Conservation (phyloP, 257 asterid genomes). For the Nicotiana tabacum region DNA sequence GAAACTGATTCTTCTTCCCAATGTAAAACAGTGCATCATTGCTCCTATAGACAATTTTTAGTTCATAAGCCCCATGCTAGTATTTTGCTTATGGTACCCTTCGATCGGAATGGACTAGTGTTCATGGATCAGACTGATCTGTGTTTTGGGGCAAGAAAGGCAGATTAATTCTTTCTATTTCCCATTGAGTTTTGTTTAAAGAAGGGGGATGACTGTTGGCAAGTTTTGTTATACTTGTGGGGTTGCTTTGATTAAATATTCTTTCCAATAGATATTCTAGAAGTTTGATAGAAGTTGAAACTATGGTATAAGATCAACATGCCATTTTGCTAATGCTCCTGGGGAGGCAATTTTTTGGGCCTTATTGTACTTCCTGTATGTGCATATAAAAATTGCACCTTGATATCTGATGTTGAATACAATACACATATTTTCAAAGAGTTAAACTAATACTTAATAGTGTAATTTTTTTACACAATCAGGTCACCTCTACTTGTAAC, state of each 20-base stretch:
- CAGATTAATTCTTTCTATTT: conserved; percentile 1
- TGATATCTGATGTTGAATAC: too few species aligned
- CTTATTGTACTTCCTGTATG: not conserved
- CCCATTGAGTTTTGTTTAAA: conserved; percentile 3
- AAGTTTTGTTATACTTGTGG: conserved; percentile 11
- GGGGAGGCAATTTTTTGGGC: not conserved
- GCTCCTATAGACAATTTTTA: not conserved
- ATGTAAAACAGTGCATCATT: not conserved
- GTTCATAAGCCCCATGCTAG: not conserved
- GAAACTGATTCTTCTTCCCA: conserved; percentile 19
- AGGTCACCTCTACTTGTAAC: too few species aligned
- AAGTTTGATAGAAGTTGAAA: too few species aligned
- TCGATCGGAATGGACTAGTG: conserved; percentile 3
- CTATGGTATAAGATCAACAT: too few species aligned
- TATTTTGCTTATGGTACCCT: conserved; percentile 6
- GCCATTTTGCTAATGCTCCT: too few species aligned
- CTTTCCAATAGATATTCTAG: too few species aligned
- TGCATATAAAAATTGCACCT: not conserved
- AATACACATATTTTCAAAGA: too few species aligned
- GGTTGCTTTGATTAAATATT: not conserved
- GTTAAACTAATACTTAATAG: too few species aligned
- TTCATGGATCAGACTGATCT: conserved; percentile 8
- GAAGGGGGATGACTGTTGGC: conserved; percentile 1
- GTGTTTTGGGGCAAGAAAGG: conserved; percentile 11
- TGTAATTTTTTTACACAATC: too few species aligned